Conservation (phyloP, 2,329 filamentous ascomycete genomes). For the Incumbomyces delicatus region DNA sequence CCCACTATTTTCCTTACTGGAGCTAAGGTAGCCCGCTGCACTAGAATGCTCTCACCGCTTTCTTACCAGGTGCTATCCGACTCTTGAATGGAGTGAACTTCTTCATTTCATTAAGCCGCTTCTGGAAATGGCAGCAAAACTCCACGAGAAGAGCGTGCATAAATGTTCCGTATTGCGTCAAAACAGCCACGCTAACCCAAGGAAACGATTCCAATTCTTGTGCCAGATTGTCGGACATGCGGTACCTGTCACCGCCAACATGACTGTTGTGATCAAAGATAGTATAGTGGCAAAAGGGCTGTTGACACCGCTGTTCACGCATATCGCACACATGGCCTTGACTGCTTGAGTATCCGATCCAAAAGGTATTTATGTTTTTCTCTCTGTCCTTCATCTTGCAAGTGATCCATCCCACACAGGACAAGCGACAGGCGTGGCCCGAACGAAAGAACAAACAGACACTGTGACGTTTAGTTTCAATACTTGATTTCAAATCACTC, state of each 20-base stretch:
- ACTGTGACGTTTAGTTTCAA: too few species aligned
- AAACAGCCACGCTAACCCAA: not conserved
- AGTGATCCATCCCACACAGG: not conserved
- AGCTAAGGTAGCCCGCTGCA: slow-evolving; percentile 2
- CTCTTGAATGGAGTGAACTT: not conserved
- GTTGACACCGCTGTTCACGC: not conserved
- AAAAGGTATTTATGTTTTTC: slow-evolving; percentile 6
- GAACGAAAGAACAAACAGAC: not conserved
- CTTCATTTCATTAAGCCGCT: not conserved
- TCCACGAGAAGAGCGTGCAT: slow-evolving; percentile 1
- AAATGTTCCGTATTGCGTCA: not conserved
- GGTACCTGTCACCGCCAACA: slow-evolving; percentile 5
- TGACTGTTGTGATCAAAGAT: not conserved
- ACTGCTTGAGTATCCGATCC: not conserved
- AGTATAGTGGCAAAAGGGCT: slow-evolving; percentile 7
- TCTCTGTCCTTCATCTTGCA: not conserved
- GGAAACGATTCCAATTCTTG: not conserved
- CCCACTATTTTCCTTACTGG: not conserved
- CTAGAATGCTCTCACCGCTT: slow-evolving; percentile 7
- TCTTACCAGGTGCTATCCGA: not conserved
- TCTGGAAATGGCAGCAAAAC: not conserved
- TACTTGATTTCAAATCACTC: not conserved
- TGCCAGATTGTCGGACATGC: slow-evolving; percentile 3
- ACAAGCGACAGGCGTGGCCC: not conserved
- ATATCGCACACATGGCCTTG: not conserved